Base-by-base conservation (phyloP, 768 basidiomycete genomes). In the Lactarius trivialis region DNA sequence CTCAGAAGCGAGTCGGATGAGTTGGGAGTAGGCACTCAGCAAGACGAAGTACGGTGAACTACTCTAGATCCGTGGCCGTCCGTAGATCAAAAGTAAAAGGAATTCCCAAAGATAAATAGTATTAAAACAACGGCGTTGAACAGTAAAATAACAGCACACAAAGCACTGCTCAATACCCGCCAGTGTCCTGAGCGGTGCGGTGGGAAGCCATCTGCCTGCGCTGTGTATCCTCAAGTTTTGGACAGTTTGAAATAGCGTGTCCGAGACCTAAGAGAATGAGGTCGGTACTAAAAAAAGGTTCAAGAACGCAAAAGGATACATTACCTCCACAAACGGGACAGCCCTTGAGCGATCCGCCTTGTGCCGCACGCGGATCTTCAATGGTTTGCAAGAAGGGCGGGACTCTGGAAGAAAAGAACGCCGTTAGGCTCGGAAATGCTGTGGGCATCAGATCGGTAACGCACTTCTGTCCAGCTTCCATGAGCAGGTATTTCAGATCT, bases 401-500 rank as follows among this genome's bases (percentile, higher is more conserved):
- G 9, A 98, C 94, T 71, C 95, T 97, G 54, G 30, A 68, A 58
- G 55, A 41, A 51, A 53, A 69, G 58, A 54, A 36, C 67, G 60
- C 60, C 55, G 60, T 60, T 43, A 61, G 48, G 26, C 61, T 24
- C 60, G 21, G 15, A n/a, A n/a, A 58, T 30, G 21, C 5, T 24
- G 12, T 24, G 21, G 21, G 43, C 11, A 45, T 21, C 34, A 1
- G 11, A n/a, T 14, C 4, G 17, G 39, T 21, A 81, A 30, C 85
- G 55, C 61, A 96, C 95, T 95, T 96, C 77, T 98, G 97, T 36
- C 96, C 96, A 2, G 95, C 94, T 74, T 98, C 97, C 80, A 96
- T 88, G 58, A 99, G 77, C 51, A 99, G 76, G 72, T 99, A 99
- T 74, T 98, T 99, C 67, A 98, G 78, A 80, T 99, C 97, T 65